Evolutionary conservation across 148 eudicot species (phyloP).

Genomic region (Chenopodium berlandieri): DNA sequence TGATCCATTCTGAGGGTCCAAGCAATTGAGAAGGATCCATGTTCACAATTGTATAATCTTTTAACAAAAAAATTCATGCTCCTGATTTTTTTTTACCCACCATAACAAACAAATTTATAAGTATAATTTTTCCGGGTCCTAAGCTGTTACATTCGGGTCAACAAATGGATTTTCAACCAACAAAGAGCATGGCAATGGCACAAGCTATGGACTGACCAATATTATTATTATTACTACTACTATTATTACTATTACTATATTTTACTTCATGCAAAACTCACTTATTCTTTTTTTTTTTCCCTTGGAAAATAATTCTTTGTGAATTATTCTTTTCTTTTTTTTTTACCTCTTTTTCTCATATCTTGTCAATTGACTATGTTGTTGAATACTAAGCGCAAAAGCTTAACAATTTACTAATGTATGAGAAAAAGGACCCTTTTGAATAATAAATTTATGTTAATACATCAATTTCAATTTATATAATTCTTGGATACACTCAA

Average conservation of each 20-base stretch:
- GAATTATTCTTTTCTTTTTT: slow-evolving; percentile 7
- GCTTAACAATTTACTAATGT: slow-evolving; percentile 25
- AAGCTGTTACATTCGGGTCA: slow-evolving; percentile 21
- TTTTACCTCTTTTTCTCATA: slow-evolving; percentile 19
- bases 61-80: slow-evolving; percentile 18
- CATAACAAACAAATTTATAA: slow-evolving; percentile 11
- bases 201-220: slow-evolving; percentile 23
- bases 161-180: slow-evolving; percentile 19
- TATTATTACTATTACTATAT: not conserved
- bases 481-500: not conserved
- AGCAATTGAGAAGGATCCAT: slow-evolving; percentile 27
- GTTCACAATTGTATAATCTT: slow-evolving; percentile 25
- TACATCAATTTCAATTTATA: not conserved
- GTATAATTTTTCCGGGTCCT: slow-evolving; percentile 23
- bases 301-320: slow-evolving; percentile 29
- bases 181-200: slow-evolving; percentile 1
- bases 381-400: slow-evolving; percentile 25
- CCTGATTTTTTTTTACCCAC: not conserved
- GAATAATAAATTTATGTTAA: slow-evolving; percentile 8
- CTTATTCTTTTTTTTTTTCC: slow-evolving; percentile 10
- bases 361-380: not conserved
- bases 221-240: not conserved
- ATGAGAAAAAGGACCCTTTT: slow-evolving; percentile 15
- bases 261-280: slow-evolving; percentile 10
- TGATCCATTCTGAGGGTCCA: slow-evolving; percentile 24